Evolutionary conservation across 495 filamentous ascomycete genomes (phyloP).

Genomic region (Trypethelium eluteriae): DNA sequence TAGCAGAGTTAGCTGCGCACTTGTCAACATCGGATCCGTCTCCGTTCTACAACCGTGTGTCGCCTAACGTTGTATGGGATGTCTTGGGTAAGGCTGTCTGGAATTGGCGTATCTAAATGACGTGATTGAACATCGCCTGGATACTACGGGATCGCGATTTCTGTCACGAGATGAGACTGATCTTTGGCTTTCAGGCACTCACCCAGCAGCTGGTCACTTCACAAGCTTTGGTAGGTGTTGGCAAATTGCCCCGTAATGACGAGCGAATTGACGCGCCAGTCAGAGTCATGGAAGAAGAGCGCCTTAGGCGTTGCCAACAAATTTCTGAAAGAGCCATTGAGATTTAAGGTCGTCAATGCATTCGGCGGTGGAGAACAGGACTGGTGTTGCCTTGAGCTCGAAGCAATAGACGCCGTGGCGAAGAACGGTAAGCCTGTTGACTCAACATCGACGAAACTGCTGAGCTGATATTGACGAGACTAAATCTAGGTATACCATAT

Average conservation of each 20-base stretch:
- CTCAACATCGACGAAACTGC: not conserved
- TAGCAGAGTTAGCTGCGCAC: conserved; percentile 17
- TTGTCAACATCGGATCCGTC: conserved; percentile 15
- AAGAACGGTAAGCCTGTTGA: conserved; percentile 20
- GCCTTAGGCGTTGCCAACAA: conserved; percentile 20
- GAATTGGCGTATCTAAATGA: not conserved
- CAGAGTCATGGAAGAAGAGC: conserved; percentile 20
- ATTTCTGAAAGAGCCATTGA: conserved; percentile 11
- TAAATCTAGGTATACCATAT: conserved; percentile 20
- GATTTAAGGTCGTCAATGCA: conserved; percentile 18
- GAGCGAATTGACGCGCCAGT: not conserved
- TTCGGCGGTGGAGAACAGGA: conserved; percentile 20
- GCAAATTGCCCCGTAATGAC: not conserved
- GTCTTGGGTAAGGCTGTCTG: conserved; percentile 14
- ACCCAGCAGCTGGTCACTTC: conserved; percentile 25
- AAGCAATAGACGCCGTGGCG: conserved; percentile 16
- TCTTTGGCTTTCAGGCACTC: conserved; percentile 13
- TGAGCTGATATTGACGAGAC: not conserved
- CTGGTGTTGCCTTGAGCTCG: conserved; percentile 21
- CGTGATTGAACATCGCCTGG: not conserved
- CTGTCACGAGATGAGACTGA: not conserved
- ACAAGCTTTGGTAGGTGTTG: conserved; percentile 16
- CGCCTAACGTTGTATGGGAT: conserved; percentile 24
- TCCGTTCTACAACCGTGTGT: conserved; percentile 24
- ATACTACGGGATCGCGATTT: not conserved